Base-by-base conservation (phyloP, 805 yeast genomes). In the Lipomyces spencermartinsiae region DNA sequence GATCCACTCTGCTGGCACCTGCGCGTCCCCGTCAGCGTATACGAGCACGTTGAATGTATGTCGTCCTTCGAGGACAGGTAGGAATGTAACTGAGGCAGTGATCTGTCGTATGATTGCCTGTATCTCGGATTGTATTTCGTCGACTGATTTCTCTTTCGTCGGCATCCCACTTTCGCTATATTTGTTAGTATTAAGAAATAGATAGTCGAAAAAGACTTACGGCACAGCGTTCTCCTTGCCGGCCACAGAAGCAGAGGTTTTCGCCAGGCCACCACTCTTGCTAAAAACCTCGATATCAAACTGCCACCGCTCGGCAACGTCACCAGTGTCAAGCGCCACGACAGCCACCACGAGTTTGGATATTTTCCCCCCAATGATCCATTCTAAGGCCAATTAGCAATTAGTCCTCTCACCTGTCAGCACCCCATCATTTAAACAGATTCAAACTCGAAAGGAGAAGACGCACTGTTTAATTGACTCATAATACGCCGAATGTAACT, bases 1-100 rank as follows among this genome's bases (percentile, higher is more conserved):
- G 10, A 87, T 86, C 98, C 98, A 93, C 73, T 91, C 96, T 12
- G 83, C 79, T 0, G 97, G 97, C 1, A 90, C 88, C 62, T 83
- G 83, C 2, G 89, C 85, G 72, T 81, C 80, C 2, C 73, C 75
- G 72, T 89, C 90, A 0, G 97, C 90, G 74, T 89, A 90, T 0
- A 93, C 97, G 63, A 92, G 80, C 0, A 93, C 94, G 74, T 90
- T 92, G 78, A 93, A 92, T 0, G 97, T 91, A 74, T 89, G 87
- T 12, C 83, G 82, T 14, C 84, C 87, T 10, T 85, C 86, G 35
- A 93, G 79, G 31, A 89, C 84, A 0, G 98, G 98, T 54, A 93
- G 82, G 76, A 93, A 92, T 0, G 97, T 87, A 1, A 91, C 91
- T 55, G 95, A 88, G 0, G 97, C 92, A 0, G 97, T 92, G 62